Evolutionary conservation across 139 green algal genomes (phyloP), one percentile per base, ranked within the genome.

Genomic region (Micractinium sp.): DNA sequence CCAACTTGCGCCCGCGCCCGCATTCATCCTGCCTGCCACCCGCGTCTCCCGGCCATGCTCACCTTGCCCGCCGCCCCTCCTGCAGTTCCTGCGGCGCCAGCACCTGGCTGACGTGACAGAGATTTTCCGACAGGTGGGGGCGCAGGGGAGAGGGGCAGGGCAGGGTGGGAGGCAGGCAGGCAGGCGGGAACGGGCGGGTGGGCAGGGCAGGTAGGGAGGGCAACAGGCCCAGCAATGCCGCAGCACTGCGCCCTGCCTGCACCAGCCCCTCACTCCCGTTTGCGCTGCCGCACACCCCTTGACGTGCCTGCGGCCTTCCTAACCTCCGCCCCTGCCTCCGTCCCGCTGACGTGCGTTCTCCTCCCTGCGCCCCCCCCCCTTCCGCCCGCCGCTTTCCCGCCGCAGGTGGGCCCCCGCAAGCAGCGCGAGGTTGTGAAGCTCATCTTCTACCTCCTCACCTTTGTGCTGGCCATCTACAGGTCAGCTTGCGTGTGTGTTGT

Each of bases 41-140:
- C 47, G 47, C 47, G 5, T 56, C 9, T 5, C 47, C 47, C 9
- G 5, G 47, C 47, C 47, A 9, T 56, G 53, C 73, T 2, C 36
- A 18, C 14, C 39, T 83, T 27, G 41, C n/a, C n/a, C n/a, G n/a
- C n/a, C 33, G 19, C 73, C 41, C 71, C n/a, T 18, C 67, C 71
- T 31, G n/a, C 87, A 89, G 60, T 85, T 60, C 41, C 71, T 81
- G 85, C 85, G 71, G 69, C 85, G 75, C 47, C 80, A 81, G 53
- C 87, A 95, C 73, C 29, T 89, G 22, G 88, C 93, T 41, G 95
- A 97, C 61, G 94, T 95, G 19, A 97, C 95, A 61, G 95, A 97
- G 63, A 92, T 96, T 9, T 97, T 97, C 88, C 82, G 92, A 9
- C 38, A 91, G 76, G 35, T 92, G 66, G 25, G 77, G 27, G 25